phyloP scores from a whole-genome alignment of 106 monocot species.

The Amphibolis antarctica region DNA sequence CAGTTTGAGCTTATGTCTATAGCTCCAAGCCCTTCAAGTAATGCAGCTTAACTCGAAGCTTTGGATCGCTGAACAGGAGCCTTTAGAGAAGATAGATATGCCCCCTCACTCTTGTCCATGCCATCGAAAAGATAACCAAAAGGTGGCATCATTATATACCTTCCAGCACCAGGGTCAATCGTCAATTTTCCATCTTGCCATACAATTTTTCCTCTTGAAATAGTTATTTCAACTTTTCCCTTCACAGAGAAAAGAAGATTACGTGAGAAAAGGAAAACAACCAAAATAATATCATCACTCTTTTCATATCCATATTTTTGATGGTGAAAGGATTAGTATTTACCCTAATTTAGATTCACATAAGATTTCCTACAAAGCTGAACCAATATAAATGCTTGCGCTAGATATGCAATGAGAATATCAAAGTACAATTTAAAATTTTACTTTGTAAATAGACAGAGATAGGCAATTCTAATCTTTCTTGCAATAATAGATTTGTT shows the following conservation, averaged over 20 bases:
- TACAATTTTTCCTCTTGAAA: slow-evolving; percentile 76
- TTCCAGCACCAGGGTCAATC: slow-evolving; percentile 59
- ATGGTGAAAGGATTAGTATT: too few relatives aligned
- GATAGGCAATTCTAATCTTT: too few relatives aligned
- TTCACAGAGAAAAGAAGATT: slow-evolving; percentile 7
- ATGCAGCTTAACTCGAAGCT: background rate
- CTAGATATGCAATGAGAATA: too few relatives aligned
- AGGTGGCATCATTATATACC: slow-evolving; percentile 76
- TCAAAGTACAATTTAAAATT: too few relatives aligned
- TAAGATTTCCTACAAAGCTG: too few relatives aligned
- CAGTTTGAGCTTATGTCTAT: too few relatives aligned
- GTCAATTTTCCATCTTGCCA: slow-evolving; percentile 62
- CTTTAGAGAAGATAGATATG: slow-evolving; percentile 51
- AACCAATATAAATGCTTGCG: too few relatives aligned
- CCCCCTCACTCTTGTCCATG: slow-evolving; percentile 63
- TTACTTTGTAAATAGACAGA: too few relatives aligned
- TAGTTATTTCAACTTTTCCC: slow-evolving; percentile 92
- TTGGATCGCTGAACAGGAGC: slow-evolving; percentile 40
- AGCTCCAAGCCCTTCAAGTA: background rate
- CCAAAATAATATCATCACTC: background rate
- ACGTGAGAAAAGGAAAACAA: background rate
- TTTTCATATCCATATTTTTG: too few relatives aligned
- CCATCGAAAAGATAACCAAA: slow-evolving; percentile 87
- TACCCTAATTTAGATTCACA: too few relatives aligned
- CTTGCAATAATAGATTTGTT: too few relatives aligned